Conservation (phyloP, 2,329 filamentous ascomycete genomes). For the Xylariaceae sp. region DNA sequence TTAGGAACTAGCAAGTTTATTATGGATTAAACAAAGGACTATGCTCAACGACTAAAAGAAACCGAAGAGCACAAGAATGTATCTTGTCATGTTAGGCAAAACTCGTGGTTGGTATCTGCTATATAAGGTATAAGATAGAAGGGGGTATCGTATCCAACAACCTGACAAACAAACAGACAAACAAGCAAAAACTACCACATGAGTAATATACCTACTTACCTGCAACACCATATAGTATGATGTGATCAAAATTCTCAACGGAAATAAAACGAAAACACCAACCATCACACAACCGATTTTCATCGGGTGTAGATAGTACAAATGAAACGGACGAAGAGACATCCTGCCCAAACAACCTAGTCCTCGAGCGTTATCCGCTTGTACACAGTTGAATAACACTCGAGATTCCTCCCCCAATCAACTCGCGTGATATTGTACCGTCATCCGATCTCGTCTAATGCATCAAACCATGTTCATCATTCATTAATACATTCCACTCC, state of each 20-base stretch:
- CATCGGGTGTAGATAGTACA: background rate
- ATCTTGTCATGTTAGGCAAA: background rate
- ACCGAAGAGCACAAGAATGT: too few relatives aligned
- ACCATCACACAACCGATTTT: background rate
- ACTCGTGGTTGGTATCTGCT: background rate
- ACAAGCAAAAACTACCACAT: background rate
- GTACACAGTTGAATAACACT: slow-evolving; percentile 1
- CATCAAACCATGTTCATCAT: slow-evolving; percentile 14
- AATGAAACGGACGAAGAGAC: background rate
- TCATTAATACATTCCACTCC: slow-evolving; percentile 7
- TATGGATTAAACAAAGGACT: too few relatives aligned
- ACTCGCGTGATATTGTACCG: slow-evolving; percentile 9
- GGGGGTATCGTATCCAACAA: slow-evolving; percentile 26
- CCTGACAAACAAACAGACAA: too few relatives aligned
- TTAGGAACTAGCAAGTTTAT: too few relatives aligned
- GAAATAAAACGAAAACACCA: background rate
- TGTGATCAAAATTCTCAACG: background rate
- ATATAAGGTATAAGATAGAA: slow-evolving; percentile 9
- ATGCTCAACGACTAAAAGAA: too few relatives aligned
- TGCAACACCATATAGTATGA: too few relatives aligned
- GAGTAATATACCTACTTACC: background rate
- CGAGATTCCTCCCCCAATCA: background rate
- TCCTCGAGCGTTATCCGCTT: background rate
- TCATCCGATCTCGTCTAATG: slow-evolving; percentile 18
- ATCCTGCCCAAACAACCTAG: background rate